Base-by-base conservation (phyloP, 1,139 yeast genomes). In the Hanseniaspora gamundiae region DNA sequence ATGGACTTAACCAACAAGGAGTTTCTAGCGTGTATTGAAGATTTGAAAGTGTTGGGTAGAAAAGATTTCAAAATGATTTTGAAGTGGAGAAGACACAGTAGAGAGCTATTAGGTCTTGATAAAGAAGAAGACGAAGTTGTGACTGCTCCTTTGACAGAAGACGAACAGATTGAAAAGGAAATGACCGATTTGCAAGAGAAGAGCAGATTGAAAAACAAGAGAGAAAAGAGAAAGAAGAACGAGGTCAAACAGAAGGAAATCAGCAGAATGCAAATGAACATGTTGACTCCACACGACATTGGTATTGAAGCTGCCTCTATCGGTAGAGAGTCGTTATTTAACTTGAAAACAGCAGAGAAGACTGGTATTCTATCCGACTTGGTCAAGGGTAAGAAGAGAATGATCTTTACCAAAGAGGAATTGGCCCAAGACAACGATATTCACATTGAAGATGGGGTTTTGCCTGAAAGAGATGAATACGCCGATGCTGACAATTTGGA, bases 221-320 rank as follows among this genome's bases (percentile, higher is more conserved):
- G 96, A 58, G 88, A 80, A 51, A 85, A 80, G 65, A 79, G 95
- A 63, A 77, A 73, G 53, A 74, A 76, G 42, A 88, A 91, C 59
- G 96, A 88, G 64, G 55, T 65, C 51, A 87, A 86, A 58, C 95
- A 86, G 60, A 85, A 84, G 62, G 97, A 88, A 60, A 77, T 91
- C 45, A 73, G 75, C 45, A 76, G 97, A 65, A 80, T 87, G 82
- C 97, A 91, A 65, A 82, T 91, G 93, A 86, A 85, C 60, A 88
- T 91, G 96, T 70, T 84, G 48, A 84, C 95, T 2, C 95, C 94
- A 57, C 77, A 76, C 70, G 94, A 86, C 57, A 79, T 91, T 52
- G 97, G 97, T 71, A 70, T 86, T 41, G 98, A 91, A 61, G 95
- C 95, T 17, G 91, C 86, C n/a, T 75, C 74, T 45, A 66, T 74